phyloP scores from a whole-genome alignment of 495 filamentous ascomycete genomes.

The Corynascus novoguineensis region DNA sequence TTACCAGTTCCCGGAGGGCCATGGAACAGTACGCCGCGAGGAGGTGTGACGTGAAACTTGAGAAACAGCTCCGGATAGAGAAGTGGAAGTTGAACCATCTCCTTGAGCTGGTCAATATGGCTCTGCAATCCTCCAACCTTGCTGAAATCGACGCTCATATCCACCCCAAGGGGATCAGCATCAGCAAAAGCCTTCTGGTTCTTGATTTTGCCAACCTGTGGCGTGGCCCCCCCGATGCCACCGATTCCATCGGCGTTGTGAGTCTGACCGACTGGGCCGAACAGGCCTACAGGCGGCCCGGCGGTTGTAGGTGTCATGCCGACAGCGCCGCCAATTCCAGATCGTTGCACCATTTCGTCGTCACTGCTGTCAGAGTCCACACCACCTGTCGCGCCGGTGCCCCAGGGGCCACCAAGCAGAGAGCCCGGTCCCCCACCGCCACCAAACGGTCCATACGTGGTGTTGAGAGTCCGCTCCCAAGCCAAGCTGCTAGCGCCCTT shows the following conservation, averaged over 20 bases:
- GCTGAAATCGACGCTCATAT: slow-evolving; percentile 84
- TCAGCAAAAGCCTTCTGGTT: slow-evolving; percentile 73
- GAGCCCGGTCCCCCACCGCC: slow-evolving; percentile 66
- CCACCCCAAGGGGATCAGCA: slow-evolving; percentile 88
- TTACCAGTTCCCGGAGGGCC: slow-evolving; percentile 97
- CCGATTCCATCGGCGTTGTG: slow-evolving; percentile 46
- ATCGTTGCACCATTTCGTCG: slow-evolving; percentile 66
- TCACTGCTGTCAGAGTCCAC: slow-evolving; percentile 95
- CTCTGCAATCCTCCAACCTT: slow-evolving; percentile 85
- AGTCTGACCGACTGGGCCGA: slow-evolving; percentile 17
- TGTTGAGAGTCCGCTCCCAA: slow-evolving; percentile 74
- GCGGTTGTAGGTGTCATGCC: slow-evolving; percentile 74
- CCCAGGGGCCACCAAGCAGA: slow-evolving; percentile 72
- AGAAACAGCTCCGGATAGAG: slow-evolving; percentile 94
- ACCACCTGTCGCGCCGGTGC: slow-evolving; percentile 66
- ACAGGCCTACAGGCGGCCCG: slow-evolving; percentile 42
- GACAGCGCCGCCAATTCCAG: slow-evolving; percentile 54
- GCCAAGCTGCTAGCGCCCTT: slow-evolving; percentile 45
- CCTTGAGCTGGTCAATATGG: slow-evolving; percentile 92
- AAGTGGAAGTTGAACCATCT: slow-evolving; percentile 92
- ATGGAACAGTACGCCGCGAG: slow-evolving; percentile 92
- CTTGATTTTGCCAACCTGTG: slow-evolving; percentile 84
- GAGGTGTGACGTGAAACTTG: slow-evolving; percentile 85
- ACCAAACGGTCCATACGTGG: slow-evolving; percentile 87
- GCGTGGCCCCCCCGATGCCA: slow-evolving; percentile 63